These are phyloP conservation scores for Fusarium sp. DNA, from an alignment of 2,329 filamentous ascomycete species.

Conservation along the genomic window DNA sequence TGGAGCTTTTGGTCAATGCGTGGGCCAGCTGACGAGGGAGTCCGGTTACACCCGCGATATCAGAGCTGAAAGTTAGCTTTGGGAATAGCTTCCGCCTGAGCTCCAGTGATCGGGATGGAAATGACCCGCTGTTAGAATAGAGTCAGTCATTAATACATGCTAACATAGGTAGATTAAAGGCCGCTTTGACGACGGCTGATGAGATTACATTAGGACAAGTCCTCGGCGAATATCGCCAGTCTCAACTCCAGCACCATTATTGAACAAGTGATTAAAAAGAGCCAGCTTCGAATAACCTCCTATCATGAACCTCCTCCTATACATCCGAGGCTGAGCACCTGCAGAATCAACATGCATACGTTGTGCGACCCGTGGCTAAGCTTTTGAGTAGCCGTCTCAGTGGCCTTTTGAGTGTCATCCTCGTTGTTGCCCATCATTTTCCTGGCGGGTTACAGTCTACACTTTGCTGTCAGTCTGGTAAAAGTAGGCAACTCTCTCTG, in stretches of 20 bases:
- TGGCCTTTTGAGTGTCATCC: not conserved
- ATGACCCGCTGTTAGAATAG: slow-evolving; percentile 7
- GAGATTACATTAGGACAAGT: no score
- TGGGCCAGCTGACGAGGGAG: slow-evolving; percentile 12
- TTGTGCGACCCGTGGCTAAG: not conserved
- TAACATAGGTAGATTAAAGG: no score
- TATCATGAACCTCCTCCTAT: not conserved
- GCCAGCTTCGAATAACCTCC: not conserved
- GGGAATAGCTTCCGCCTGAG: slow-evolving; percentile 11
- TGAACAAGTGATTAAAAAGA: no score
- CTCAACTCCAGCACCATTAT: not conserved
- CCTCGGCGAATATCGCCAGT: no score
- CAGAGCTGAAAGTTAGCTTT: not conserved
- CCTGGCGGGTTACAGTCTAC: not conserved
- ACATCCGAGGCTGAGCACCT: not conserved
- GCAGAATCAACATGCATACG: not conserved
- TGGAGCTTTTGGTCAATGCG: not conserved
- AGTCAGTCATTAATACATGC: not conserved
- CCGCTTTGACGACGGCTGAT: no score
- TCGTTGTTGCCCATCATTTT: not conserved
- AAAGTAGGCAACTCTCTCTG: not conserved
- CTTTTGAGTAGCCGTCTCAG: not conserved
- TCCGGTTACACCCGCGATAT: slow-evolving; percentile 24
- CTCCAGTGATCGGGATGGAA: slow-evolving; percentile 4
- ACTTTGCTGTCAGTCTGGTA: not conserved